These are phyloP conservation scores for Aurantiochytrium sp. DNA, from an alignment of 108 stramenopile genomes.

Conservation along the genomic window DNA sequence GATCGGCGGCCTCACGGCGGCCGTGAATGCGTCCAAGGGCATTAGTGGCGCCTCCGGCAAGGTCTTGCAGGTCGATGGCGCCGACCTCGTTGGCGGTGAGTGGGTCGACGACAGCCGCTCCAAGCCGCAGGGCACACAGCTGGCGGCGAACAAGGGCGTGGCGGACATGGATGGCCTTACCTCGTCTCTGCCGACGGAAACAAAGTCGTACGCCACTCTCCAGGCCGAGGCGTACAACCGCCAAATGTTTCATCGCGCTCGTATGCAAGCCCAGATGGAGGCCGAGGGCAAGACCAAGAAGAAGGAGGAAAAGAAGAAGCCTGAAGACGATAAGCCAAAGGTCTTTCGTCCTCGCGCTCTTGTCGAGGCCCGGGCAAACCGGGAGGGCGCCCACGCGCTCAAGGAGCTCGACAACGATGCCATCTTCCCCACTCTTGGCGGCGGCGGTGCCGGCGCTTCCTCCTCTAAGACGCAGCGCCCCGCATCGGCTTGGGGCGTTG, in stretches of 20 bases:
- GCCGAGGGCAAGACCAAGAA: neutral
- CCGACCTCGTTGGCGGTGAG: neutral
- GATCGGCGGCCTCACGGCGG: slow-evolving; percentile 3
- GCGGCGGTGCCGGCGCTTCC: neutral
- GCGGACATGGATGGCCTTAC: neutral
- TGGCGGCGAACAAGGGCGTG: neutral
- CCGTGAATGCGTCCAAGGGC: neutral
- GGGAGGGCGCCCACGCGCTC: neutral
- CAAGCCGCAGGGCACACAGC: neutral
- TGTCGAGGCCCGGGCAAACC: neutral
- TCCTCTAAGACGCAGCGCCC: neutral
- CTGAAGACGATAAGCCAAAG: slow-evolving; percentile 4
- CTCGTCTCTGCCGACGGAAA: neutral
- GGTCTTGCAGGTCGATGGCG: neutral
- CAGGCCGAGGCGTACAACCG: neutral
- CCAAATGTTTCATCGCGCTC: neutral
- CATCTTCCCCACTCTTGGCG: neutral
- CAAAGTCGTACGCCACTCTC: neutral
- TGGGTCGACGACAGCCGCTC: neutral
- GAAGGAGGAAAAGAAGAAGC: neutral
- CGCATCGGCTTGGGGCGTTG: neutral
- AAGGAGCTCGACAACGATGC: slow-evolving; percentile 12
- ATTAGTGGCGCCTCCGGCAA: neutral
- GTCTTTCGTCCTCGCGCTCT: neutral
- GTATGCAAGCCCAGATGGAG: neutral